A percentile compares a stretch with the other conserved stretches of the same genome.
Evolutionary conservation across 768 basidiomycete genomes (phyloP).

Genomic region (Boletus speciosus): DNA sequence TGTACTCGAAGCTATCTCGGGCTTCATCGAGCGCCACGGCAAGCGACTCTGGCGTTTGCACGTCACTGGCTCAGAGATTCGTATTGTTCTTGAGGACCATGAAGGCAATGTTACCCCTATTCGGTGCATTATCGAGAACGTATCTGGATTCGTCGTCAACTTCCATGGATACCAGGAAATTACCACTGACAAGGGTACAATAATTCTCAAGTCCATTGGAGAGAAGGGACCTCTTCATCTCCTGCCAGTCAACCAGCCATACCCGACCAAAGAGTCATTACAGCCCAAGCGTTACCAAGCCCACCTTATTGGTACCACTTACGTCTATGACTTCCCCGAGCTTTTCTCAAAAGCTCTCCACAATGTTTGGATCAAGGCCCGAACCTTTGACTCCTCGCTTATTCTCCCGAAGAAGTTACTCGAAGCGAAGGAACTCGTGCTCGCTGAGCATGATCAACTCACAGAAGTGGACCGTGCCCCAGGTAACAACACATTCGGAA

Average conservation of each 20-base stretch:
- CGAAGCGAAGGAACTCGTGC: slow-evolving; percentile 83
- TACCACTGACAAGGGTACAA: slow-evolving; percentile 90
- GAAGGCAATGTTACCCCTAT: slow-evolving; percentile 96
- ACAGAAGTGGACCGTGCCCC: slow-evolving; percentile 88
- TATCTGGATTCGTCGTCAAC: slow-evolving; percentile 98
- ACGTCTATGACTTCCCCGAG: slow-evolving; percentile 99
- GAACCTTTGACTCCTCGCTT: slow-evolving; percentile 59
- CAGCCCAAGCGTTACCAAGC: slow-evolving; percentile 99
- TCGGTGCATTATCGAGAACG: slow-evolving; percentile 97
- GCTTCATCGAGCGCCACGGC: slow-evolving; percentile 98
- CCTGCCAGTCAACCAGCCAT: slow-evolving; percentile 89
- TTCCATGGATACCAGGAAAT: slow-evolving; percentile 99
- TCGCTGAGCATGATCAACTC: slow-evolving; percentile 90
- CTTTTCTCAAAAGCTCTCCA: slow-evolving; percentile 96
- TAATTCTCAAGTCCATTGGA: slow-evolving; percentile 96
- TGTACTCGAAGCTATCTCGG: slow-evolving; percentile 94
- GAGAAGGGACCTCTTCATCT: slow-evolving; percentile 96
- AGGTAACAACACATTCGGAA: slow-evolving; percentile 93
- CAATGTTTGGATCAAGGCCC: slow-evolving; percentile 83
- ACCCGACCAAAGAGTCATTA: slow-evolving; percentile 96
- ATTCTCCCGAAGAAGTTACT: slow-evolving; percentile 74
- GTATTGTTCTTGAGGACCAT: slow-evolving; percentile 89
- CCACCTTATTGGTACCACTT: slow-evolving; percentile 96
- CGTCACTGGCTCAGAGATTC: slow-evolving; percentile 96
- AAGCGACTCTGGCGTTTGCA: slow-evolving; percentile 98